Evolutionary conservation across 1,284 basidiomycete species (phyloP), one percentile per base, ranked within the genome.

Genomic region (Irpex sp.): DNA sequence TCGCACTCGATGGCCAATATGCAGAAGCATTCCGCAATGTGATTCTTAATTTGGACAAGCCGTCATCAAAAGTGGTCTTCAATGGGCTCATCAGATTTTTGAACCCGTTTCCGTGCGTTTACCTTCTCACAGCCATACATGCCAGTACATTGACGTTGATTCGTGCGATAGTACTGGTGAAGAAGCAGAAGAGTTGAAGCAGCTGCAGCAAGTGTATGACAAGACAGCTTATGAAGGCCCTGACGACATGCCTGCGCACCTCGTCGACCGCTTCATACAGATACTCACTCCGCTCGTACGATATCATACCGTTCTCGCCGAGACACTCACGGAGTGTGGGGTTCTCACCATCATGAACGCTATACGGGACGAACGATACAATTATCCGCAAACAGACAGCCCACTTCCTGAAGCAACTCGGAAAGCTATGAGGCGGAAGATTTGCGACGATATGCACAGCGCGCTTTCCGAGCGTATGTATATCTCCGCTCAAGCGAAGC

Each of bases 341-440:
- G 11, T 59, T 57, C 39, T 63, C 17, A 55, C 26, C 9, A 49
- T 63, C 19, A 26, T 63, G 26, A 35, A 15, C 43, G 51, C 53
- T 4, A 56, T 63, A 3, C 61, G 58, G n/a, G 61, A 59, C 51
- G 58, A 53, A 5, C n/a, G 58, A 13, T 59, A 63, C 58, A 26
- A 53, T 11, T 59, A 63, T 31, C 49, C 61, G 15, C 39, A 43
- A 17, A 57, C 37, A 39, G 50, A 54, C 11, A 57, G 47, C 61
- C 17, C 26, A 55, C 13, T 58, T 49, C 19, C 61, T 49, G 50
- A 57, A 47, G 43, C 31, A 59, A 8, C 33, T 21, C 57, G 61
- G 13, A n/a, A 59, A 51, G 47, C 49, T 19, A 51, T 58, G 46
- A 19, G 17, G 49, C 13, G 3, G 19, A 21, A n/a, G 2, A 33